phyloP scores from a whole-genome alignment of 2,329 filamentous ascomycete species.

The Paraconiothyrium brasiliense region DNA sequence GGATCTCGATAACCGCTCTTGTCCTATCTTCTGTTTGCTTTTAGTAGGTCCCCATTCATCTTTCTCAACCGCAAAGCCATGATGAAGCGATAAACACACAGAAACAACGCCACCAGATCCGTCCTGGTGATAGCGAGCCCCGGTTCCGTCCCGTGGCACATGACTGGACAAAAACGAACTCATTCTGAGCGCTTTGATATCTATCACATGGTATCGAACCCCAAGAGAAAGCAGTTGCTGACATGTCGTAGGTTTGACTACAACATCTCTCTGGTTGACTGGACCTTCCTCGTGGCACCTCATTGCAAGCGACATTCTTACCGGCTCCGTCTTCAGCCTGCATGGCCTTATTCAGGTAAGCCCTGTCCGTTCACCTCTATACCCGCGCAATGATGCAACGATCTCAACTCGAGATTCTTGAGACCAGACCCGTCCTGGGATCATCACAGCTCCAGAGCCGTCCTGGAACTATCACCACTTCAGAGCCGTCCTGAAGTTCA shows the following conservation, averaged over 20 bases:
- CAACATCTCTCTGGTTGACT: no score
- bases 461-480: not conserved
- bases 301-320: not conserved
- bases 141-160: not conserved
- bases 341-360: not conserved
- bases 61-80: not conserved
- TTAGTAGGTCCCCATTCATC: not conserved
- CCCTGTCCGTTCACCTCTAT: not conserved
- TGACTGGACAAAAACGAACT: not conserved
- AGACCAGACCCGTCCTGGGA: not conserved
- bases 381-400: not conserved
- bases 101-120: not conserved
- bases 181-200: not conserved
- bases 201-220: not conserved
- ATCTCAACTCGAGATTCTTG: not conserved
- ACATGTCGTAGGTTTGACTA: not conserved
- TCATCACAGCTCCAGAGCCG: not conserved
- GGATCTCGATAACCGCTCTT: no score
- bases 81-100: not conserved
- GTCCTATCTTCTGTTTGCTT: not conserved
- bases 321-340: not conserved
- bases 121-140: not conserved
- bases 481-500: not conserved
- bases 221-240: not conserved
- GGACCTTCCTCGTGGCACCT: not conserved